Percentiles rank a stretch among this genome's conserved stretches.
These are phyloP conservation scores for Dorcoceras hygrometricum DNA, from an alignment of 257 asterid species.

Conservation along the genomic window DNA sequence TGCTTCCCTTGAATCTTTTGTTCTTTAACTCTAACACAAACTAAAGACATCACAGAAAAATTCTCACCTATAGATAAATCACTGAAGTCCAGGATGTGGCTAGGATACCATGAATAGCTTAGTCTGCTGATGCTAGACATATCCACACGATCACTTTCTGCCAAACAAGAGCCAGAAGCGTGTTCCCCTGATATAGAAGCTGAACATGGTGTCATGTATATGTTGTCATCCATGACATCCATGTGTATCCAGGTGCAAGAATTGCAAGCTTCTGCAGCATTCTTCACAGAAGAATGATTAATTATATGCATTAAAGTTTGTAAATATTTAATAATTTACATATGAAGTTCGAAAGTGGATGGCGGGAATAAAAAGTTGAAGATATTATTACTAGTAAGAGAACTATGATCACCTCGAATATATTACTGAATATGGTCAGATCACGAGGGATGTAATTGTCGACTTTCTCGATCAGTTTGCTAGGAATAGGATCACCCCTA, in stretches of 20 bases:
- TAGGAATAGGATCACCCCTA: constrained; percentile 96
- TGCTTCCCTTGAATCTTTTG: too few relatives aligned
- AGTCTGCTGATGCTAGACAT: constrained; percentile 25
- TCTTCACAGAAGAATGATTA: constrained; percentile 37
- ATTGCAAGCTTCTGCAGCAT: constrained; percentile 37
- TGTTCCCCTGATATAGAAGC: constrained; percentile 35
- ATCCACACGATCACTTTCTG: constrained; percentile 22
- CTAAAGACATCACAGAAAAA: constrained; percentile 21
- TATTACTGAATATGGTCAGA: constrained; percentile 40
- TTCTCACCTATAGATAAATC: constrained; percentile 76
- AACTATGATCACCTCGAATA: constrained; percentile 49
- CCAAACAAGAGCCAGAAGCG: constrained; percentile 34
- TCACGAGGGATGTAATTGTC: constrained; percentile 72
- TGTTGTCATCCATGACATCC: constrained; percentile 92
- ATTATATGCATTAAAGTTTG: constrained; percentile 14
- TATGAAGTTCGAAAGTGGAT: not conserved
- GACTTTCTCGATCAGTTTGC: constrained; percentile 69
- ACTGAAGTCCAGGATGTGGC: constrained; percentile 86
- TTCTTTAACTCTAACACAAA: too few relatives aligned
- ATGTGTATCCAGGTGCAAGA: constrained; percentile 90
- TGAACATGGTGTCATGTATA: constrained; percentile 59
- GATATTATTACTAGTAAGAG: constrained; percentile 4
- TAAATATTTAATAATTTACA: constrained; percentile 14
- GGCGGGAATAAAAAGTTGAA: constrained; percentile 13
- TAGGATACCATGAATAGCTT: constrained; percentile 57